phyloP scores from a whole-genome alignment of 2,329 filamentous ascomycete genomes.

The Huntiella savannae region DNA sequence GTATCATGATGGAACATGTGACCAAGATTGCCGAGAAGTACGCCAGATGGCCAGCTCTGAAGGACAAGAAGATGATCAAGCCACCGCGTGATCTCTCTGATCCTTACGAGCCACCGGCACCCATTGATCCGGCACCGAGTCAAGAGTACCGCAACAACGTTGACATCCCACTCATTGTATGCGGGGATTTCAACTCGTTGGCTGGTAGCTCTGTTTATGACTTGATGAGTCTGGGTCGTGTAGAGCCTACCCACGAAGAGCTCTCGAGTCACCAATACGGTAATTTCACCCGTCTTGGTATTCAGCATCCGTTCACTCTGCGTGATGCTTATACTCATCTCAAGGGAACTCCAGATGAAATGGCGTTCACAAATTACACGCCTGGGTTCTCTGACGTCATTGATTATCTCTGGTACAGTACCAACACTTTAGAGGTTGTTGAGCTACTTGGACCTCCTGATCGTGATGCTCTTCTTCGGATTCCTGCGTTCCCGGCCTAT shows the following conservation, averaged over 20 bases:
- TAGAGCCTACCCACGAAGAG: constrained; percentile 64
- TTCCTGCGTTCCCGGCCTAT: constrained; percentile 83
- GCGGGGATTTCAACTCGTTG: constrained; percentile 90
- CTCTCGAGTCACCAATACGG: constrained; percentile 71
- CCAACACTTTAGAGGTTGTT: constrained; percentile 69
- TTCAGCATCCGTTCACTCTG: constrained; percentile 84
- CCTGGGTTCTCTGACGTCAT: constrained; percentile 82
- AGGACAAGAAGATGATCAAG: constrained; percentile 52
- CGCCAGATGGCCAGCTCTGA: constrained; percentile 57
- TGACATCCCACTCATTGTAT: constrained; percentile 78
- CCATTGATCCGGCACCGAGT: constrained; percentile 54
- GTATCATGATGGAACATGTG: constrained; percentile 83
- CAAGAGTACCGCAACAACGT: constrained; percentile 71
- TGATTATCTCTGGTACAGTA: constrained; percentile 96
- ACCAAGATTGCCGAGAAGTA: constrained; percentile 75
- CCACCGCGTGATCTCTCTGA: constrained; percentile 21
- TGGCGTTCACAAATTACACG: constrained; percentile 92
- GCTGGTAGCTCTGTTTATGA: constrained; percentile 80
- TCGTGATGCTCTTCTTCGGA: constrained; percentile 61
- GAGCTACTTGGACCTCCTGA: constrained; percentile 75
- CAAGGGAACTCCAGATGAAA: constrained; percentile 61
- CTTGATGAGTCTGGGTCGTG: constrained; percentile 60
- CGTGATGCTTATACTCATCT: constrained; percentile 77
- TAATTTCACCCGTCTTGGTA: constrained; percentile 78
- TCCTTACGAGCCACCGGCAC: constrained; percentile 28